Conservation (phyloP, 1,284 basidiomycete genomes). For the Porodaedalea pini region DNA sequence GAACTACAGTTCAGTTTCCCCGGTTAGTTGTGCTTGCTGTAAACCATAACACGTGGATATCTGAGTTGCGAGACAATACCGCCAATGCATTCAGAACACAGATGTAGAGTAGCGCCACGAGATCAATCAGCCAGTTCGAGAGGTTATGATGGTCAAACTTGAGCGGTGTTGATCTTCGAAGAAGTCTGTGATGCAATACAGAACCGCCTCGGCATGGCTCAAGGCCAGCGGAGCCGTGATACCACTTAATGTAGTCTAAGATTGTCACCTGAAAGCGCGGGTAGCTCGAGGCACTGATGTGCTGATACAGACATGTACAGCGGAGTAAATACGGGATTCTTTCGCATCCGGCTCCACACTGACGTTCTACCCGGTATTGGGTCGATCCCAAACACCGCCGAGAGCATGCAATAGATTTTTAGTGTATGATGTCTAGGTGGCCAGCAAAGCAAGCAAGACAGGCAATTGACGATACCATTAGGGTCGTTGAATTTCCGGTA, state of each 20-base stretch:
- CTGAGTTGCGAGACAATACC: background rate
- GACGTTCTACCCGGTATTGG: background rate
- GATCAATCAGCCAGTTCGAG: background rate
- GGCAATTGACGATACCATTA: too few relatives aligned
- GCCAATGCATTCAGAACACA: slow-evolving; percentile 1
- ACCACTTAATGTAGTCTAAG: background rate
- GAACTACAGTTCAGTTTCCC: background rate
- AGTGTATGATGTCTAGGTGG: too few relatives aligned
- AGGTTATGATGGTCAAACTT: background rate
- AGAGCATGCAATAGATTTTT: too few relatives aligned
- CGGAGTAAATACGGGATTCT: slow-evolving; percentile 7
- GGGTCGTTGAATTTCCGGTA: too few relatives aligned
- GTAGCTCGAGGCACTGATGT: background rate
- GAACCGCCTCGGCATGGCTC: background rate
- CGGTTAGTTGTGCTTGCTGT: background rate
- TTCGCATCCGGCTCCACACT: slow-evolving; percentile 1
- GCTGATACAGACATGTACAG: background rate
- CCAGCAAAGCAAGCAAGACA: too few relatives aligned
- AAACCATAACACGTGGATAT: background rate
- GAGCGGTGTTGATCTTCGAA: background rate
- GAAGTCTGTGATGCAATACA: background rate
- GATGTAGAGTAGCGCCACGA: background rate
- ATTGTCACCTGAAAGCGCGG: background rate
- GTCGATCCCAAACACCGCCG: background rate
- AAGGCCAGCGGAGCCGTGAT: background rate